Evolutionary conservation across 345 rosid species (phyloP).

Genomic region (Eucalyptus sideroxylon): DNA sequence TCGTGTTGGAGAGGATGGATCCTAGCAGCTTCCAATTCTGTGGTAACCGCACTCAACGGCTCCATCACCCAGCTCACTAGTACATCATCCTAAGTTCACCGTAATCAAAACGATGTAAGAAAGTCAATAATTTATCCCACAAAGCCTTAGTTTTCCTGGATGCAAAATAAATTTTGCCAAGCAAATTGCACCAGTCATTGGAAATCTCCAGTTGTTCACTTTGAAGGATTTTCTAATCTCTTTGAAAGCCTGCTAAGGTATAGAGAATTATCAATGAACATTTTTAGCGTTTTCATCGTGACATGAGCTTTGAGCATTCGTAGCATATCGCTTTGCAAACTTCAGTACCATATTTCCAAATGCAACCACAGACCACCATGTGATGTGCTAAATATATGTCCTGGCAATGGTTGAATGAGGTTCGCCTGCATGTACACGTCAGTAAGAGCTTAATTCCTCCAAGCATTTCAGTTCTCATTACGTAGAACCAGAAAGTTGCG

Average conservation of each 20-base stretch:
- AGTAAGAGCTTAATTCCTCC: neutral
- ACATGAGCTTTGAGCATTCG: neutral
- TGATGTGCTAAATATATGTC: neutral
- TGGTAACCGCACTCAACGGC: slow-evolving; percentile 5
- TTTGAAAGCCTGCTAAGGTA: neutral
- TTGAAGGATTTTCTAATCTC: neutral
- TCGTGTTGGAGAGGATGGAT: slow-evolving; percentile 76
- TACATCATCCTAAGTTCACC: neutral
- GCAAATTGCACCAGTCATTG: neutral
- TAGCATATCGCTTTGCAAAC: neutral
- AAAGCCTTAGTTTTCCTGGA: neutral
- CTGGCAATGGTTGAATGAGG: neutral
- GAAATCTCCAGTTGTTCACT: neutral
- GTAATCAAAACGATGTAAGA: neutral
- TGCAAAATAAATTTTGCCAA: neutral
- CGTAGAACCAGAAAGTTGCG: neutral
- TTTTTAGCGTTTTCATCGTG: neutral
- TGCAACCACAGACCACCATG: neutral
- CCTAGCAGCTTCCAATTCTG: slow-evolving; percentile 48
- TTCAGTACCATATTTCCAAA: neutral
- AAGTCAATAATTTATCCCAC: neutral
- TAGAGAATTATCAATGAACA: neutral
- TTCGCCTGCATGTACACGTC: neutral
- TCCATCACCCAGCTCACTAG: neutral
- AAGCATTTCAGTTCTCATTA: neutral